These are phyloP conservation scores for Pseudozyma tsukubaensis DNA, from an alignment of 1,284 basidiomycete genomes.

Conservation along the genomic window DNA sequence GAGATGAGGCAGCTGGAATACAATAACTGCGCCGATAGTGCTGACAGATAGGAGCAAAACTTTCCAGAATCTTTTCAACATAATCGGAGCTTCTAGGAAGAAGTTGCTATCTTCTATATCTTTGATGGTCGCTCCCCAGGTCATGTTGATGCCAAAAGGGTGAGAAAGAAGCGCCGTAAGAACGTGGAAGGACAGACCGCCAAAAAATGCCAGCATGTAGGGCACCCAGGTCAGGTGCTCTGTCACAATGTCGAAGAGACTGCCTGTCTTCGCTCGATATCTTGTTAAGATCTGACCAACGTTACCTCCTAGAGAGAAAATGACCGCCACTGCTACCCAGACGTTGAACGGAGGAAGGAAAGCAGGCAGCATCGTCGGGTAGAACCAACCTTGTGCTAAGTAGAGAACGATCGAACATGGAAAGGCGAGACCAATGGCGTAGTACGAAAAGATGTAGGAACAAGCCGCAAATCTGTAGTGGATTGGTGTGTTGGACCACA, in stretches of 20 bases:
- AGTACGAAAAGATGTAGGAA: constrained; percentile 81
- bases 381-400: constrained; percentile 77
- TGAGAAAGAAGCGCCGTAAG: constrained; percentile 81
- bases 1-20: constrained; percentile 66
- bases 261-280: constrained; percentile 78
- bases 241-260: constrained; percentile 73
- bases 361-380: constrained; percentile 77
- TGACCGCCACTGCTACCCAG: constrained; percentile 79
- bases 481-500: constrained; percentile 72
- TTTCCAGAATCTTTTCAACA: constrained; percentile 69
- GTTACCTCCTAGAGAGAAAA: constrained; percentile 81
- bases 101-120: constrained; percentile 73
- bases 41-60: constrained; percentile 75
- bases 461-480: constrained; percentile 81
- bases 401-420: constrained; percentile 78
- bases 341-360: constrained; percentile 74
- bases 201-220: constrained; percentile 70
- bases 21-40: constrained; percentile 70
- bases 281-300: constrained; percentile 78
- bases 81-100: constrained; percentile 85
- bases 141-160: constrained; percentile 84
- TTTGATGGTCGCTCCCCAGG: constrained; percentile 72
- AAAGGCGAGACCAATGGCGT: constrained; percentile 79
- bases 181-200: constrained; percentile 69
- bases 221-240: constrained; percentile 82